Evolutionary conservation across 176 grass and related monocot genomes (phyloP).

Genomic region (Eleusine coracana): DNA sequence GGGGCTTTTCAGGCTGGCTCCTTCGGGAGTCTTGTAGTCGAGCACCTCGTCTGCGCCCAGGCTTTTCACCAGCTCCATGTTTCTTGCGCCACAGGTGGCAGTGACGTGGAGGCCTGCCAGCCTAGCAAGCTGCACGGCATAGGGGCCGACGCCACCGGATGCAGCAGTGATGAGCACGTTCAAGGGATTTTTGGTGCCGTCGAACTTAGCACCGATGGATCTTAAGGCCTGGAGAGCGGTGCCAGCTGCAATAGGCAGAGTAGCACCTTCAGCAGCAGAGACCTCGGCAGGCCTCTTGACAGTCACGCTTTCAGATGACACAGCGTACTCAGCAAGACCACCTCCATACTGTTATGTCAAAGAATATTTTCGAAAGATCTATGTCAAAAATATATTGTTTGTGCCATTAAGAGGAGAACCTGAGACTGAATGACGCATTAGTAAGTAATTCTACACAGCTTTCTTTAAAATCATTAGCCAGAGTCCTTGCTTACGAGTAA

Average conservation of each 20-base stretch:
- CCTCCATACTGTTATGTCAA: conserved; percentile 46
- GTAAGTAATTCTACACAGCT: not conserved
- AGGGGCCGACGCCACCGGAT: conserved; percentile 59
- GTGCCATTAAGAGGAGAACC: not conserved
- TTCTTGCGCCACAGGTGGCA: conserved; percentile 54
- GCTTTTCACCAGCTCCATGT: conserved; percentile 57
- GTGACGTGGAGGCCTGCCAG: conserved; percentile 62
- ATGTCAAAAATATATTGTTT: not conserved
- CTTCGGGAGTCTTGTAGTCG: conserved; percentile 66
- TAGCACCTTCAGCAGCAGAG: conserved; percentile 43
- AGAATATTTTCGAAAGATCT: no score
- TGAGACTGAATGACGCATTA: not conserved
- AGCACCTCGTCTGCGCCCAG: conserved; percentile 73
- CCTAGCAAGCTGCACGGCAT: conserved; percentile 57
- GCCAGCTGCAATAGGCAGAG: conserved; percentile 50
- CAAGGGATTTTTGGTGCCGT: conserved; percentile 39
- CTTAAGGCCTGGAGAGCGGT: conserved; percentile 50
- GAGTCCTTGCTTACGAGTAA: conserved; percentile 37
- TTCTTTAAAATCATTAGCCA: not conserved
- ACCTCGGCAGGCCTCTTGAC: conserved; percentile 42
- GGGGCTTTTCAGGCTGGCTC: conserved; percentile 54
- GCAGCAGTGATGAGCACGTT: conserved; percentile 66
- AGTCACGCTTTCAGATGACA: conserved; percentile 41
- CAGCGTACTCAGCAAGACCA: conserved; percentile 62
- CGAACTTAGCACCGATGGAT: conserved; percentile 51